phyloP scores from a whole-genome alignment of 192 early-diverging fungal species.

The Backusella liffmaniae region DNA sequence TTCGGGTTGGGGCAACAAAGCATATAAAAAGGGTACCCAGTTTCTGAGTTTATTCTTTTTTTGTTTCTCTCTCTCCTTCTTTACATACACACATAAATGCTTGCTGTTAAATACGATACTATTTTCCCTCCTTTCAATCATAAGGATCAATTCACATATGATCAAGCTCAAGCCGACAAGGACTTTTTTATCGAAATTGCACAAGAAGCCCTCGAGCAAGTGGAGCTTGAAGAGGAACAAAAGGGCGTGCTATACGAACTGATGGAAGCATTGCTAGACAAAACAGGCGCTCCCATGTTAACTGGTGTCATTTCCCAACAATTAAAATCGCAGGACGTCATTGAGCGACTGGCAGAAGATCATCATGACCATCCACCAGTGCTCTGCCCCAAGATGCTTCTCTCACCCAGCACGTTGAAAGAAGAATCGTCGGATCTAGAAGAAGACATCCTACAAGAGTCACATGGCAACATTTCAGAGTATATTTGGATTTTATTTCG shows the following conservation, averaged over 20 bases:
- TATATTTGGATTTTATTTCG: slow-evolving; percentile 28
- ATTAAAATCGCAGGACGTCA: slow-evolving; percentile 35
- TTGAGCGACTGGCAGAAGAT: slow-evolving; percentile 31
- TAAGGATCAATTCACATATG: background rate
- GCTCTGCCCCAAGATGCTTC: background rate
- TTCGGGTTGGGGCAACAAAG: background rate
- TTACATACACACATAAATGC: background rate
- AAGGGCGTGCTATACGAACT: slow-evolving; percentile 33
- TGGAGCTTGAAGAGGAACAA: slow-evolving; percentile 30
- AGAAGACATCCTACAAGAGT: background rate
- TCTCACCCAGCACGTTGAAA: background rate
- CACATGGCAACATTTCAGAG: slow-evolving; percentile 8
- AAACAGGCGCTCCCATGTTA: slow-evolving; percentile 24
- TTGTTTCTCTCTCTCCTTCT: background rate
- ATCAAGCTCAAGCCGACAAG: background rate
- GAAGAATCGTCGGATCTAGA: background rate
- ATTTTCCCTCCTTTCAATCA: background rate
- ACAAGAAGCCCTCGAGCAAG: slow-evolving; percentile 35
- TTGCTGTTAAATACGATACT: background rate
- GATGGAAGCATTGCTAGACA: slow-evolving; percentile 22
- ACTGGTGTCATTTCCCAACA: slow-evolving; percentile 29
- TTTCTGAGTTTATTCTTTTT: background rate
- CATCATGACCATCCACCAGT: background rate
- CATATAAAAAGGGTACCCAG: background rate
- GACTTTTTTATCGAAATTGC: slow-evolving; percentile 27